A percentile compares a stretch with the other conserved stretches of the same genome.
Evolutionary conservation across 2,329 filamentous ascomycete species (phyloP).

Genomic region (Nemania abortiva): DNA sequence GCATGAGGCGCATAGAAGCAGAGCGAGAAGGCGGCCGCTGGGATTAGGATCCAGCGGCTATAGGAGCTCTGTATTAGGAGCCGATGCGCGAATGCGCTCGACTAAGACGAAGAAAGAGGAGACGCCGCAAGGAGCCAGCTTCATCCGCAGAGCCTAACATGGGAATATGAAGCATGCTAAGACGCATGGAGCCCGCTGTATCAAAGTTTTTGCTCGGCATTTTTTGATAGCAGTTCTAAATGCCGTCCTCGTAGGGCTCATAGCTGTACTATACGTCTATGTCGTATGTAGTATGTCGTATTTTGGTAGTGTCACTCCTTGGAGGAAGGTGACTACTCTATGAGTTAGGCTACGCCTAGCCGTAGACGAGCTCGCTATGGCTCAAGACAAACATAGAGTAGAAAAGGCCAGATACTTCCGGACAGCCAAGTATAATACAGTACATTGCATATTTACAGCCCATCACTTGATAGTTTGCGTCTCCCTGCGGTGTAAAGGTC

Average conservation of each 20-base stretch:
- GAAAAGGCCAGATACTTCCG: neutral
- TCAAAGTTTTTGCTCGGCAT: neutral
- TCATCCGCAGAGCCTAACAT: neutral
- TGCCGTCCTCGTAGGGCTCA: neutral
- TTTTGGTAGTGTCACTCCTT: neutral
- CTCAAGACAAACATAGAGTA: slow-evolving; percentile 14
- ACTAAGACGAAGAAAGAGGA: slow-evolving; percentile 4
- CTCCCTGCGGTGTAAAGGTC: neutral
- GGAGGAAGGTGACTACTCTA: slow-evolving; percentile 5
- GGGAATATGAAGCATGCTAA: slow-evolving; percentile 4
- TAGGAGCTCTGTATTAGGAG: slow-evolving; percentile 21
- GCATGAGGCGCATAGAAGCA: slow-evolving; percentile 67
- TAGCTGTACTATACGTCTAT: slow-evolving; percentile 5
- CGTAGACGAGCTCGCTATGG: neutral
- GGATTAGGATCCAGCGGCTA: slow-evolving; percentile 52
- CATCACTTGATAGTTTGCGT: neutral
- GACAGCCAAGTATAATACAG: slow-evolving; percentile 12
- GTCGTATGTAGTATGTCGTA: slow-evolving; percentile 16
- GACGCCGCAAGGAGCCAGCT: neutral
- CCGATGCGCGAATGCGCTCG: neutral
- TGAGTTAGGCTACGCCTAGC: neutral
- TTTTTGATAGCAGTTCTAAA: slow-evolving; percentile 2
- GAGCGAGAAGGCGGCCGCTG: slow-evolving; percentile 69
- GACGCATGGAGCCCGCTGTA: neutral
- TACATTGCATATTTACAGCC: neutral